These are phyloP conservation scores for Aurinia saxatilis DNA, from an alignment of 345 rosid species.

Conservation along the genomic window DNA sequence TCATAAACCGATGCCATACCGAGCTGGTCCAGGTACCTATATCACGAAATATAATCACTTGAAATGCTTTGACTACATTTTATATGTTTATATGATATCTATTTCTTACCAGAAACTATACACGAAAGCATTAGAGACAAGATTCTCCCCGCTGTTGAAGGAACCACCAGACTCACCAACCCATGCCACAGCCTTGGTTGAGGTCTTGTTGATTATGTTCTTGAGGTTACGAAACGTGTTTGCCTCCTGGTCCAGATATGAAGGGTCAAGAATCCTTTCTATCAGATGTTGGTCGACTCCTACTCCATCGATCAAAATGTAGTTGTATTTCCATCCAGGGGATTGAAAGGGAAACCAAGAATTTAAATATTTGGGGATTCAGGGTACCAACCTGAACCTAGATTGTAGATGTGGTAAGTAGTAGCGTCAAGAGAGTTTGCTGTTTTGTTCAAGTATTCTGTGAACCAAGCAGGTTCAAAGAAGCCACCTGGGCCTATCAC, in stretches of 20 bases:
- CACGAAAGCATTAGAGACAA: constrained; percentile 77
- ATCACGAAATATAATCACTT: constrained; percentile 1
- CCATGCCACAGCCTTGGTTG: constrained; percentile 63
- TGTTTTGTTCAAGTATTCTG: constrained; percentile 49
- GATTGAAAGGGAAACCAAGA: no score
- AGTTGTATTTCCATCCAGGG: not conserved
- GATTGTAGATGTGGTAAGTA: constrained; percentile 88
- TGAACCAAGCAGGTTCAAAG: constrained; percentile 65
- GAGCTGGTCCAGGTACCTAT: constrained; percentile 94
- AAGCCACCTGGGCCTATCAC: constrained; percentile 88
- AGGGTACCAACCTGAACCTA: constrained; percentile 71
- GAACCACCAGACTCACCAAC: constrained; percentile 98
- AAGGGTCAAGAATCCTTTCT: constrained; percentile 75
- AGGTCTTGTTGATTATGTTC: constrained; percentile 41
- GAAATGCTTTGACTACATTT: no score
- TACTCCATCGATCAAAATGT: constrained; percentile 18
- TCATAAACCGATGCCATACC: constrained; percentile 63
- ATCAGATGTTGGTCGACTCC: constrained; percentile 60
- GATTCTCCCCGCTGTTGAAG: constrained; percentile 80
- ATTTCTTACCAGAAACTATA: constrained; percentile 77
- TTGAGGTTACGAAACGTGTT: constrained; percentile 47
- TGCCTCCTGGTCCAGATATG: constrained; percentile 51
- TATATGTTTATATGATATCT: no score
- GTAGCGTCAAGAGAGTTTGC: constrained; percentile 42
- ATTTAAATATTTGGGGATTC: no score